Percentiles rank a stretch among this genome's conserved stretches.
These are phyloP conservation scores for Papiliotrema nemorosa DNA, from an alignment of 1,284 basidiomycete species.

Conservation along the genomic window DNA sequence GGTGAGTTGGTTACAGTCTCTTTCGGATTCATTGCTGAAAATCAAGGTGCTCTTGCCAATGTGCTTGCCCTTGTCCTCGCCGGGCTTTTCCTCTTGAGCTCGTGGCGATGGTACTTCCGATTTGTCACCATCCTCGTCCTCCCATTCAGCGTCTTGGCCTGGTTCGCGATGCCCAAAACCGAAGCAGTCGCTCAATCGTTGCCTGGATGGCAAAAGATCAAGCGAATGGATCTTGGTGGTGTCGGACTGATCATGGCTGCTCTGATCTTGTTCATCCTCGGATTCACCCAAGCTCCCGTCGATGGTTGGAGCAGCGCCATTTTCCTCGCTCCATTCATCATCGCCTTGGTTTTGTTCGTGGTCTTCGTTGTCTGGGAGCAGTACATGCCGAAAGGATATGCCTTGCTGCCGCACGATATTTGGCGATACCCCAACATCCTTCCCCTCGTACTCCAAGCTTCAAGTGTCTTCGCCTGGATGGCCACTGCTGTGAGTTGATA, in stretches of 20 bases:
- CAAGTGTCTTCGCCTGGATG: constrained; percentile 38
- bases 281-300: constrained; percentile 41
- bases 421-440: constrained; percentile 46
- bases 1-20: constrained; percentile 23
- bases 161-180: constrained; percentile 40
- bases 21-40: not conserved
- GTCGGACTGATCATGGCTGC: constrained; percentile 34
- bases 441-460: constrained; percentile 38
- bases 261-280: constrained; percentile 45
- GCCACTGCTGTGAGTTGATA: constrained; percentile 45
- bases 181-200: constrained; percentile 40
- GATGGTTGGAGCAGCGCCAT: constrained; percentile 40
- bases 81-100: constrained; percentile 43
- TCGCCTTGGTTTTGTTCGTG: constrained; percentile 61
- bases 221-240: constrained; percentile 46
- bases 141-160: constrained; percentile 34
- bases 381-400: constrained; percentile 34
- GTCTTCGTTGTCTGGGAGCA: constrained; percentile 55
- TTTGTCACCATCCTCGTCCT: constrained; percentile 40
- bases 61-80: constrained; percentile 32
- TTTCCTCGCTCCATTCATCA: constrained; percentile 45
- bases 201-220: constrained; percentile 36
- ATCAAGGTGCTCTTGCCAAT: constrained; percentile 33
- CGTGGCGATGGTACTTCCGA: constrained; percentile 46
- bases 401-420: constrained; percentile 43